Conservation (phyloP, 345 rosid species). For the Bruguiera parviflora region DNA sequence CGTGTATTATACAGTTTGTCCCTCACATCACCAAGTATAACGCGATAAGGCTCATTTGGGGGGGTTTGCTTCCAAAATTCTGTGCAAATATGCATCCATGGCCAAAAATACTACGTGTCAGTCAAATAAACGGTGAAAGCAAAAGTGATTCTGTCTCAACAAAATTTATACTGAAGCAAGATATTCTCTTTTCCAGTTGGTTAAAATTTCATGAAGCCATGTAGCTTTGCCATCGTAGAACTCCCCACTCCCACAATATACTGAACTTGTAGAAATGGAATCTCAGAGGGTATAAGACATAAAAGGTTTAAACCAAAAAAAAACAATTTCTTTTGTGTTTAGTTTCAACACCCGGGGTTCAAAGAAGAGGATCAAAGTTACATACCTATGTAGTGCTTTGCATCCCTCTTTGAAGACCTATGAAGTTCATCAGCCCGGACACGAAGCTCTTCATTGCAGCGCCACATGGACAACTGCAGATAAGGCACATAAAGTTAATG, state of each 20-base stretch:
- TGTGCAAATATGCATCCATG: constrained; percentile 16
- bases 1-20: constrained; percentile 90
- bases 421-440: constrained; percentile 68
- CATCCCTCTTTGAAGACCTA: constrained; percentile 72
- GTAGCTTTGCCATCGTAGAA: not conserved
- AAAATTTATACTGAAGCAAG: constrained; percentile 3
- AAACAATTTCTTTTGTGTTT: not conserved
- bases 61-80: constrained; percentile 96
- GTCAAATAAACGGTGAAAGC: not conserved
- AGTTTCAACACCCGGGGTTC: not conserved
- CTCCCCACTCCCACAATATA: too few species aligned
- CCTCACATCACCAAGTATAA: constrained; percentile 86
- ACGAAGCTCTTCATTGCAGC: constrained; percentile 95
- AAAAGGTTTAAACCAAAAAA: not conserved
- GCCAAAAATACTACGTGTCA: not conserved
- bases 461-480: constrained; percentile 97
- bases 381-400: constrained; percentile 95
- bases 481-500: not conserved
- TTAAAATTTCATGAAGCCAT: not conserved
- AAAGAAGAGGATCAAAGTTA: not conserved
- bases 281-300: not conserved
- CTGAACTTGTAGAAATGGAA: not conserved
- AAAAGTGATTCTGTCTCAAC: not conserved
- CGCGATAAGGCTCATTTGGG: constrained; percentile 87
- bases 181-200: not conserved